phyloP scores from a whole-genome alignment of 2,329 filamentous ascomycete genomes.

The Dryadomyces quercus-mongolicae region DNA sequence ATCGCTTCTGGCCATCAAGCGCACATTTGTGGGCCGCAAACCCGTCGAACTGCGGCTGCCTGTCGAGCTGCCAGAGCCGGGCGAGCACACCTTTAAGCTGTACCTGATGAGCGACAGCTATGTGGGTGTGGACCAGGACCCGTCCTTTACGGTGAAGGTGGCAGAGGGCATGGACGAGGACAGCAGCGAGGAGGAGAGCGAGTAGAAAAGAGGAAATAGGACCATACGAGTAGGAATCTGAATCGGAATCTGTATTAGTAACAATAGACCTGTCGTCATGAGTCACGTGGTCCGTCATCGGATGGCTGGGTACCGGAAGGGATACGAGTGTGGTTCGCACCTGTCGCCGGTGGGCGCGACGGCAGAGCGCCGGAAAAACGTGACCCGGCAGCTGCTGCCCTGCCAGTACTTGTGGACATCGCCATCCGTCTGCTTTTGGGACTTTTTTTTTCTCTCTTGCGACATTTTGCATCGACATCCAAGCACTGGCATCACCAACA shows the following conservation, averaged over 20 bases:
- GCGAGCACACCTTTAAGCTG: slow-evolving; percentile 77
- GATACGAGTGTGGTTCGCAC: not conserved
- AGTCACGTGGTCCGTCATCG: not conserved
- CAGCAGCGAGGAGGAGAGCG: slow-evolving; percentile 55
- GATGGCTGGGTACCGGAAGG: not conserved
- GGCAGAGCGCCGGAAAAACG: not conserved
- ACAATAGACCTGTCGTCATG: not conserved
- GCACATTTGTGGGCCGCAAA: slow-evolving; percentile 68
- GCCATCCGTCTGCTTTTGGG: no score
- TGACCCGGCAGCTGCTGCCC: not conserved
- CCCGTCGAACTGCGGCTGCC: slow-evolving; percentile 69
- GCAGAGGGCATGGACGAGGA: slow-evolving; percentile 94
- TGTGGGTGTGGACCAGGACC: slow-evolving; percentile 91
- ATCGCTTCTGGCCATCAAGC: slow-evolving; percentile 83
- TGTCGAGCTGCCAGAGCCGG: slow-evolving; percentile 69
- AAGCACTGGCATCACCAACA: no score
- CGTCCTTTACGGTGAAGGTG: slow-evolving; percentile 71
- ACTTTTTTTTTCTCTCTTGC: no score
- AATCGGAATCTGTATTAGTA: not conserved
- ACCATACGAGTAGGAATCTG: not conserved
- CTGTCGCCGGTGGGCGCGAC: not conserved
- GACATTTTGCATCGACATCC: no score
- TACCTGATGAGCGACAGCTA: slow-evolving; percentile 98
- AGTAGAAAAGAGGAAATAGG: not conserved
- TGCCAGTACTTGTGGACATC: not conserved